These are phyloP conservation scores for Sclerotinia subarctica DNA, from an alignment of 2,329 filamentous ascomycete genomes.

Conservation along the genomic window DNA sequence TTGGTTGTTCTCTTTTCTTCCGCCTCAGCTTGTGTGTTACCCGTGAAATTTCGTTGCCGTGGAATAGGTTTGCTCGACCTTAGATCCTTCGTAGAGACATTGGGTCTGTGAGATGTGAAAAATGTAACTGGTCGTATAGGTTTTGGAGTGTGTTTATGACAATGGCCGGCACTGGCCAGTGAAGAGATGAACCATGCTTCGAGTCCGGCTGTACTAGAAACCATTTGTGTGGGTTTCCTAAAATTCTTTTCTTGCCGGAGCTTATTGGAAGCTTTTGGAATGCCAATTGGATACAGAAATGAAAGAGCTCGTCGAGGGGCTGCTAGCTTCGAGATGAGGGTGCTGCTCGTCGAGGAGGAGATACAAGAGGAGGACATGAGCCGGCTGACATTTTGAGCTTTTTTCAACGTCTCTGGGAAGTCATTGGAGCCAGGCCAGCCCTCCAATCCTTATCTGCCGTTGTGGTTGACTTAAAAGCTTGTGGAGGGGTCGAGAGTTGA, in stretches of 20 bases:
- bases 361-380: constrained; percentile 62
- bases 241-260: not conserved
- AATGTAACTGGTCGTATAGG: constrained; percentile 22
- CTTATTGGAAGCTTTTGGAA: constrained; percentile 19
- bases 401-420: constrained; percentile 29
- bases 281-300: constrained; percentile 36
- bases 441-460: constrained; percentile 13
- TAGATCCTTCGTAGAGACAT: constrained; percentile 17
- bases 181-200: constrained; percentile 39
- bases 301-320: constrained; percentile 38
- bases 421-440: constrained; percentile 28
- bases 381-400: constrained; percentile 55
- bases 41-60: constrained; percentile 26
- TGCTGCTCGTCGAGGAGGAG: constrained; percentile 48
- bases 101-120: constrained; percentile 28
- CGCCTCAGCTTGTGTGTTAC: constrained; percentile 5
- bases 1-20: constrained; percentile 10
- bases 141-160: constrained; percentile 32
- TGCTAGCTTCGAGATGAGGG: constrained; percentile 47
- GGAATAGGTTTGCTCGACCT: constrained; percentile 17
- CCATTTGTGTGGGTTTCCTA: constrained; percentile 19
- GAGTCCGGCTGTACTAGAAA: constrained; percentile 26
- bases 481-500: constrained; percentile 15
- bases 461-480: constrained; percentile 15
- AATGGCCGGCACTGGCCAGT: constrained; percentile 35